Evolutionary conservation across 805 yeast genomes (phyloP).

Genomic region (Pichia ethanolica): DNA sequence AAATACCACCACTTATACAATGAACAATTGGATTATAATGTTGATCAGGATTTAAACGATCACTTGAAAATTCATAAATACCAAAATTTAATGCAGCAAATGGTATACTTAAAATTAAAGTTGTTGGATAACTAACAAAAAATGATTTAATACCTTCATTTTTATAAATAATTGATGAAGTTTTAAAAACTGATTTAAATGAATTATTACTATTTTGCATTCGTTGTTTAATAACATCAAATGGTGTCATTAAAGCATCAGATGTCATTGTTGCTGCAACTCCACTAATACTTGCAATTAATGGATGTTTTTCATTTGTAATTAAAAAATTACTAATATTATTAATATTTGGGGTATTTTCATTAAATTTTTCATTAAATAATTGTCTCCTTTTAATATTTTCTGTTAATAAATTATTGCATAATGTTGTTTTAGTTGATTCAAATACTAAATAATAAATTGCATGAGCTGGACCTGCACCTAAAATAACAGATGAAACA

Average conservation of each 20-base stretch:
- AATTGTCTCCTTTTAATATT: not conserved
- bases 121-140: conserved; percentile 90
- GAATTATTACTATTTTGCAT: conserved; percentile 52
- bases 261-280: conserved; percentile 87
- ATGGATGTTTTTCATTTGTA: conserved; percentile 65
- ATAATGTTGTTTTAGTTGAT: conserved; percentile 55
- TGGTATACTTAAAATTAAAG: conserved; percentile 85
- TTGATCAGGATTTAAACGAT: conserved; percentile 68
- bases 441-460: conserved; percentile 94
- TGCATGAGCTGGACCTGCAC: conserved; percentile 99
- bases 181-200: conserved; percentile 14
- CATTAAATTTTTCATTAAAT: not conserved
- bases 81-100: conserved; percentile 93
- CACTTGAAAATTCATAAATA: conserved; percentile 79
- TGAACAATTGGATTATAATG: conserved; percentile 83
- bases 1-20: conserved; percentile 86
- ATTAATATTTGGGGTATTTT: conserved; percentile 1
- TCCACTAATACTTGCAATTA: conserved; percentile 82
- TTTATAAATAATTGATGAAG: conserved; percentile 40
- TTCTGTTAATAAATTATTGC: conserved; percentile 20
- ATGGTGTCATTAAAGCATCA: conserved; percentile 96
- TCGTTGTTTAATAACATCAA: conserved; percentile 90
- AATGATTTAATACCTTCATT: conserved; percentile 74
- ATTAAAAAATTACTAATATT: conserved; percentile 27
- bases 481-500: conserved; percentile 80